Evolutionary conservation across 495 filamentous ascomycete species (phyloP).

Genomic region (Friedmanniomyces simplex): DNA sequence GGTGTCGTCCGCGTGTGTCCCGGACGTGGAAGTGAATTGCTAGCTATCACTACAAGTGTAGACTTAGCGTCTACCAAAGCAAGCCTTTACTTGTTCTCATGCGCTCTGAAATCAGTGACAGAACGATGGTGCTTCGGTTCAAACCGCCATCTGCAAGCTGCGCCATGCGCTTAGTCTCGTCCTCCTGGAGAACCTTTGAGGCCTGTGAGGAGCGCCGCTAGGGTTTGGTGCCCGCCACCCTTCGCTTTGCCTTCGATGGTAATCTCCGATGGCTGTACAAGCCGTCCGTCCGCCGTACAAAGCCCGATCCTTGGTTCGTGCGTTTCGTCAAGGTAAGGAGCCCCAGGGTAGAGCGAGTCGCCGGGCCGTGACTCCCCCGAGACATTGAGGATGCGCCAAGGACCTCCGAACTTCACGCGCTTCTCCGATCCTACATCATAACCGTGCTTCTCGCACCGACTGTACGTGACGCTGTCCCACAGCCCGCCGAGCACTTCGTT

Average conservation of each 20-base stretch:
- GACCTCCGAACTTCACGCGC: constrained; percentile 14
- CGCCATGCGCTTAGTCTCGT: constrained; percentile 29
- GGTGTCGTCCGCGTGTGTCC: no score
- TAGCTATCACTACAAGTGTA: no score
- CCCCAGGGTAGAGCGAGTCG: background rate
- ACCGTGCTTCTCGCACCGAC: background rate
- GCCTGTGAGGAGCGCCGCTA: background rate
- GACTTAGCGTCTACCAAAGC: no score
- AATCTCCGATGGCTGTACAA: background rate
- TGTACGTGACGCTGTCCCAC: constrained; percentile 36
- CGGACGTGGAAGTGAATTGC: no score
- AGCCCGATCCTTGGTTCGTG: background rate
- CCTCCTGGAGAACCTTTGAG: constrained; percentile 24
- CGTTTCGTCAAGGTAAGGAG: background rate
- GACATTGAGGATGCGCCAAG: constrained; percentile 1
- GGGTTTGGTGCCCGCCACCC: background rate
- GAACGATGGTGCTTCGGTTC: constrained; percentile 11
- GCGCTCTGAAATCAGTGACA: constrained; percentile 5
- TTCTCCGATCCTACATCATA: background rate
- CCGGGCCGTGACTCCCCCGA: background rate
- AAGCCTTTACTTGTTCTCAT: no score
- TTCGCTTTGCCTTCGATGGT: constrained; percentile 5
- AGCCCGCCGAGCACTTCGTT: constrained; percentile 44
- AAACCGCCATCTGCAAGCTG: constrained; percentile 30
- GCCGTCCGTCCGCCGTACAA: background rate